These are phyloP conservation scores for Spencermartinsiella europaea DNA, from an alignment of 805 yeast species.

Conservation along the genomic window DNA sequence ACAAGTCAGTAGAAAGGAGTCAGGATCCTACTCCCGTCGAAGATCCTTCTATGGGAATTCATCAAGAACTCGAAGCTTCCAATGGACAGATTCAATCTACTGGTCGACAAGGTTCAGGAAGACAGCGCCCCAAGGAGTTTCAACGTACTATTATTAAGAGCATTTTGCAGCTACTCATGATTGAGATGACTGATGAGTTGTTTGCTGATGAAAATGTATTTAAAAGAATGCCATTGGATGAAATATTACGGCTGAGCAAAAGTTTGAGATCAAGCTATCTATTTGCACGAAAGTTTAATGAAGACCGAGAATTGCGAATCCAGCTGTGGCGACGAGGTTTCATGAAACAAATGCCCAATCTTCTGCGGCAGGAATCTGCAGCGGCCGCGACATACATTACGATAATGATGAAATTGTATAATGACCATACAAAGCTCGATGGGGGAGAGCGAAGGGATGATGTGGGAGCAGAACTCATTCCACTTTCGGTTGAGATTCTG, in stretches of 20 bases:
- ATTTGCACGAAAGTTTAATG: slow-evolving; percentile 84
- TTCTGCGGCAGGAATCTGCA: slow-evolving; percentile 85
- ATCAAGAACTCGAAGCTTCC: slow-evolving; percentile 12
- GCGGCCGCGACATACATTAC: slow-evolving; percentile 83
- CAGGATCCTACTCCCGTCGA: neutral
- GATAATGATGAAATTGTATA: slow-evolving; percentile 72
- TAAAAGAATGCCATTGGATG: slow-evolving; percentile 58
- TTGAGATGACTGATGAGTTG: slow-evolving; percentile 77
- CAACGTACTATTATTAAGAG: slow-evolving; percentile 86
- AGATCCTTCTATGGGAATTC: slow-evolving; percentile 13
- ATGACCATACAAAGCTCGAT: slow-evolving; percentile 43
- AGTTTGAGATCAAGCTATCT: slow-evolving; percentile 64
- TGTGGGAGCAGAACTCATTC: slow-evolving; percentile 52
- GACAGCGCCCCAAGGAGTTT: slow-evolving; percentile 41
- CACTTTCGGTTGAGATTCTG: slow-evolving; percentile 67
- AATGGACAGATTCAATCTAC: slow-evolving; percentile 1
- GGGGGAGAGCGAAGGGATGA: slow-evolving; percentile 42
- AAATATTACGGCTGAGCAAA: slow-evolving; percentile 54
- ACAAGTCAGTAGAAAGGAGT: neutral
- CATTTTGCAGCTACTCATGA: slow-evolving; percentile 82
- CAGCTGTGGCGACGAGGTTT: slow-evolving; percentile 87
- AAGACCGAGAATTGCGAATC: slow-evolving; percentile 81
- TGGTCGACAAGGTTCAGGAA: neutral
- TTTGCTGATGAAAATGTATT: slow-evolving; percentile 65
- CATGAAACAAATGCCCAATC: slow-evolving; percentile 86